Percentiles rank a stretch among this genome's conserved stretches.
Evolutionary conservation across 2,329 filamentous ascomycete genomes (phyloP).

Genomic region (Penicillium sp.): DNA sequence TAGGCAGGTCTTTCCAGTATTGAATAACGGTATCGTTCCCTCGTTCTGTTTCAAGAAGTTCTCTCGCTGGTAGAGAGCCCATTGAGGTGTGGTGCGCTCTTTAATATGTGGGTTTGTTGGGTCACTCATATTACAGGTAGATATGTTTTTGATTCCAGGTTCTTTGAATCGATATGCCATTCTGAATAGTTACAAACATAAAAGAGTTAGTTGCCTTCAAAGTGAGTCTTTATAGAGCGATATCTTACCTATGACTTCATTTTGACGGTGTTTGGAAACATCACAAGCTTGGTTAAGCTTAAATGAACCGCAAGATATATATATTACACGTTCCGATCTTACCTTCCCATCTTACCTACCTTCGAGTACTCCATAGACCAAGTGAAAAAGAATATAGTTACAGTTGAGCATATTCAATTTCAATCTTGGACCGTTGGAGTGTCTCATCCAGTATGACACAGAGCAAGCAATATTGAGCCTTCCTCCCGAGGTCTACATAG

Average conservation of each 20-base stretch:
- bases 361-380: too few relatives aligned
- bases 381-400: not conserved
- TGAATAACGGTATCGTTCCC: conserved; percentile 51
- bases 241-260: conserved; percentile 29
- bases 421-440: not conserved
- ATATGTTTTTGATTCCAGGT: not conserved
- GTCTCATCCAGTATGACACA: not conserved
- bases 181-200: not conserved
- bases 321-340: not conserved
- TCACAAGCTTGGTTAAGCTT: not conserved
- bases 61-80: conserved; percentile 54
- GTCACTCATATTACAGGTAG: conserved; percentile 34
- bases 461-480: not conserved
- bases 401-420: not conserved
- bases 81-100: conserved; percentile 53
- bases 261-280: conserved; percentile 20
- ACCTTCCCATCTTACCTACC: too few relatives aligned
- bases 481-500: not conserved
- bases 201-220: not conserved
- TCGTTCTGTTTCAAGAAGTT: conserved; percentile 56
- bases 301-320: not conserved
- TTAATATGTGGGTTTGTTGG: conserved; percentile 53
- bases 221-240: not conserved
- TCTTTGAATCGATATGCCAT: not conserved
- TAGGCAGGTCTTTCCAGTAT: conserved; percentile 43